Base-by-base conservation (phyloP, 257 asterid species). In the Fraxinus americana region DNA sequence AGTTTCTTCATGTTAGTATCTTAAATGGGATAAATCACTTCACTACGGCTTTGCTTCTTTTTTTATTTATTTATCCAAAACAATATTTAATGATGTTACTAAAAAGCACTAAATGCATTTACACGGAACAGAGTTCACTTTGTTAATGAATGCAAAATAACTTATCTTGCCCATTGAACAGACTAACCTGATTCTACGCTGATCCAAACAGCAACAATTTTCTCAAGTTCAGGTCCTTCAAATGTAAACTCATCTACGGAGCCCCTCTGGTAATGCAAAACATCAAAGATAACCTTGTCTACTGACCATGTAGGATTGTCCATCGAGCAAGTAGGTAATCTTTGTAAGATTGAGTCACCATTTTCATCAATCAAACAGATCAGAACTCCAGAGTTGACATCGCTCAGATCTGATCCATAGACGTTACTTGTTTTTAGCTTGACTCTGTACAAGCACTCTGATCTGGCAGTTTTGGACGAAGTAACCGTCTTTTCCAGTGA, bases 301-400 rank as follows among this genome's bases (percentile, higher is more conserved):
- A 80, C 88, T 36, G 84, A 78, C 75, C 34, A 77, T 21, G 75
- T 23, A 80, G 68, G 71, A 54, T 52, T 36, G 78, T 30, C 78
- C 54, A 14, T 70, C 0, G 72, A 82, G 76, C 82, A 82, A 79
- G 91, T 81, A 11, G 98, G 91, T 67, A 92, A 83, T 67, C 96
- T 89, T 85, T 86, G 98, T 71, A 92, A 82, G 79, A 92, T 86
- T 21, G 99, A 91, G 82, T 89, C 86, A 59, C 92, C 90, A 75
- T 90, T 87, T 87, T 90, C 97, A 78, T 85, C 98, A 79, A 91
- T 89, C 76, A 94, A 83, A 85, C 98, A 92, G 8, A 94, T 68
- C 50, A 90, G 88, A 70, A 94, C 83, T 52, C 89, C 92, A 14
- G 93, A 83, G 75, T 87, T 90, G 70, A 81, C 41, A 52, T 94